Evolutionary conservation across 768 basidiomycete genomes (phyloP).

Genomic region (Lanmaoa rubissima): DNA sequence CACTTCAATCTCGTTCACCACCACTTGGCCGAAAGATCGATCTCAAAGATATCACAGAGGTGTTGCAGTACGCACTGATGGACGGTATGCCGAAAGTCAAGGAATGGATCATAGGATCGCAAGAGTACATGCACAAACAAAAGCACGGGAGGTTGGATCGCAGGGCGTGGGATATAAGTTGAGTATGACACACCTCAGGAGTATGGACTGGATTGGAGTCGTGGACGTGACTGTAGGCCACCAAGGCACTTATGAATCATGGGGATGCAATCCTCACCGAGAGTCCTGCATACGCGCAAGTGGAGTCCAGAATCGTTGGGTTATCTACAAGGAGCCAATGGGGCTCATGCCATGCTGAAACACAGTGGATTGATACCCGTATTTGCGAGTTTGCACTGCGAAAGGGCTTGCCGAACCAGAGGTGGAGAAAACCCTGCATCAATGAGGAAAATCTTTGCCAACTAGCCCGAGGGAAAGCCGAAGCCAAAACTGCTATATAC

Average conservation of each 20-base stretch:
- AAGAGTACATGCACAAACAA: conserved; percentile 62
- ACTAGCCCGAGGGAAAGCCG: conserved; percentile 63
- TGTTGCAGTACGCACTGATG: conserved; percentile 71
- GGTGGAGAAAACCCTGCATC: conserved; percentile 55
- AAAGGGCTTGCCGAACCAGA: conserved; percentile 48
- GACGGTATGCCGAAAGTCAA: conserved; percentile 56
- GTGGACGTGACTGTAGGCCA: conserved; percentile 44
- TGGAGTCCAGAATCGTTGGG: conserved; percentile 1
- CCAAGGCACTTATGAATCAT: conserved; percentile 60
- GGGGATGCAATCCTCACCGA: conserved; percentile 80
- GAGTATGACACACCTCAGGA: neutral
- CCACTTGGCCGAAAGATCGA: conserved; percentile 45
- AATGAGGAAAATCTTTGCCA: conserved; percentile 58
- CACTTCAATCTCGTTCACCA: conserved; percentile 63
- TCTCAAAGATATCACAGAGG: no score
- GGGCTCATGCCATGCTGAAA: neutral
- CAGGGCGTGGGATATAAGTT: conserved; percentile 84
- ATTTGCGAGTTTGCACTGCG: conserved; percentile 48
- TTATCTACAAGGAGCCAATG: neutral
- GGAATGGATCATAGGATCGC: conserved; percentile 64
- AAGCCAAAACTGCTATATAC: conserved; percentile 76
- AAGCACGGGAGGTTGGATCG: conserved; percentile 59
- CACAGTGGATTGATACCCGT: conserved; percentile 60
- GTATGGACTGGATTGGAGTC: neutral
- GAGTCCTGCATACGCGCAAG: conserved; percentile 66